Evolutionary conservation across 2,329 filamentous ascomycete species (phyloP).

Genomic region (Phyllosticta citrichinensis): DNA sequence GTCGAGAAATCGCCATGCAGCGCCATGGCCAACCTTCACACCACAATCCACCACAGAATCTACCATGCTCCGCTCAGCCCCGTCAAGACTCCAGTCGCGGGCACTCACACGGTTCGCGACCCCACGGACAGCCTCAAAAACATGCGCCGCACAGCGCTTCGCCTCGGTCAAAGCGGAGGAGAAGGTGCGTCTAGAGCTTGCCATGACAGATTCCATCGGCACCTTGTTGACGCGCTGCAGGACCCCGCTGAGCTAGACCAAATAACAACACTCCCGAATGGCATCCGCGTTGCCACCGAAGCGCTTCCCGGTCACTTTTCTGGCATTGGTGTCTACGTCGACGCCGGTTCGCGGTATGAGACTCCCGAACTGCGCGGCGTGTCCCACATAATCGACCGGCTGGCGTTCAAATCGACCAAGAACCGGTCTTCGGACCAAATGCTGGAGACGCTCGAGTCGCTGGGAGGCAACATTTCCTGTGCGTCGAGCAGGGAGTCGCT

Average conservation of each 20-base stretch:
- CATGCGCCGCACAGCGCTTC: constrained; percentile 15
- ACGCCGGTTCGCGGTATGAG: constrained; percentile 91
- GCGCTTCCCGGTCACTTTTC: constrained; percentile 90
- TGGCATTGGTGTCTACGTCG: constrained; percentile 89
- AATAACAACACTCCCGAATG: constrained; percentile 83
- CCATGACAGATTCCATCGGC: constrained; percentile 5
- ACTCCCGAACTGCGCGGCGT: constrained; percentile 75
- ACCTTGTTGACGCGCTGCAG: constrained; percentile 29
- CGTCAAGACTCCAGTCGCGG: constrained; percentile 1
- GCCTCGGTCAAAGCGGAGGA: constrained; percentile 25
- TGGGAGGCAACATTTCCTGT: constrained; percentile 95
- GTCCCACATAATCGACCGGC: constrained; percentile 89
- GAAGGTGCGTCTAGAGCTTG: constrained; percentile 19
- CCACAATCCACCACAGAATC: background rate
- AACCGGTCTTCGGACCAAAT: constrained; percentile 68
- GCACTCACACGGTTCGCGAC: background rate
- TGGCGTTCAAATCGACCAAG: constrained; percentile 86
- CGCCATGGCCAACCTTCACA: background rate
- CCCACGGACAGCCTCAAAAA: background rate
- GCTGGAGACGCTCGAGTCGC: constrained; percentile 73
- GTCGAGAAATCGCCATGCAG: constrained; percentile 8
- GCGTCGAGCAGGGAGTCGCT: constrained; percentile 88
- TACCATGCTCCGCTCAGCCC: constrained; percentile 6
- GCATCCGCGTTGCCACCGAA: constrained; percentile 87
- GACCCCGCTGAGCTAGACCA: constrained; percentile 81